Conservation (phyloP, 2,329 filamentous ascomycete genomes). For the Talaromyces sp. region DNA sequence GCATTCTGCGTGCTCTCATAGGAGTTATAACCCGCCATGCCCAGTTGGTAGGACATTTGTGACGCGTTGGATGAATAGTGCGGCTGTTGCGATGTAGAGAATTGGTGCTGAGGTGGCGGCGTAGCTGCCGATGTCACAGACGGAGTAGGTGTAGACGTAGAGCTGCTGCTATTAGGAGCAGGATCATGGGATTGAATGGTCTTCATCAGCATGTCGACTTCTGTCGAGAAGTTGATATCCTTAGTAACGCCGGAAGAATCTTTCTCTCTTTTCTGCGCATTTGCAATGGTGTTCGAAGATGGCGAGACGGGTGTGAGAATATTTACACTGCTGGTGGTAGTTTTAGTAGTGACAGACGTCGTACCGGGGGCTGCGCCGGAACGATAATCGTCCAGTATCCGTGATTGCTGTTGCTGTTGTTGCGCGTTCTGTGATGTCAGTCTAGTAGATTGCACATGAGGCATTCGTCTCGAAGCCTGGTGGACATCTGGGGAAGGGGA, state of each 20-base stretch:
- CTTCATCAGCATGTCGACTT: conserved; percentile 85
- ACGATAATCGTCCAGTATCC: conserved; percentile 7
- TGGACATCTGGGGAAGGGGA: conserved; percentile 11
- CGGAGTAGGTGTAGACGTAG: conserved; percentile 20
- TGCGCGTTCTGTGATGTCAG: conserved; percentile 1
- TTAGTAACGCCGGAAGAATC: conserved; percentile 18
- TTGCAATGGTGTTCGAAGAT: neutral
- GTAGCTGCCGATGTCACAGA: conserved; percentile 25
- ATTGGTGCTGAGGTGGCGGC: conserved; percentile 30
- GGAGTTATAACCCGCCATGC: conserved; percentile 23
- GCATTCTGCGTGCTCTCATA: conserved; percentile 22
- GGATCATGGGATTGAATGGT: conserved; percentile 64
- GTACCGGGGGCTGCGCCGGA: neutral
- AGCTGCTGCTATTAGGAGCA: neutral
- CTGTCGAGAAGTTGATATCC: conserved; percentile 69
- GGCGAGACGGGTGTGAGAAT: conserved; percentile 4
- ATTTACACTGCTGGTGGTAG: neutral
- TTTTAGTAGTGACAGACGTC: neutral
- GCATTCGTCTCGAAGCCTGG: neutral
- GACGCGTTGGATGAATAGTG: conserved; percentile 26
- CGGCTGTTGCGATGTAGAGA: conserved; percentile 32
- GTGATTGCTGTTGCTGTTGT: conserved; percentile 6
- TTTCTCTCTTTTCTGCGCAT: conserved; percentile 10
- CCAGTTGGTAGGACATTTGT: conserved; percentile 22
- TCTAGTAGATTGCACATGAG: conserved; percentile 4